A percentile compares a stretch with the other conserved stretches of the same genome.
Evolutionary conservation across 768 basidiomycete species (phyloP).

Genomic region (Hericium alpestre): DNA sequence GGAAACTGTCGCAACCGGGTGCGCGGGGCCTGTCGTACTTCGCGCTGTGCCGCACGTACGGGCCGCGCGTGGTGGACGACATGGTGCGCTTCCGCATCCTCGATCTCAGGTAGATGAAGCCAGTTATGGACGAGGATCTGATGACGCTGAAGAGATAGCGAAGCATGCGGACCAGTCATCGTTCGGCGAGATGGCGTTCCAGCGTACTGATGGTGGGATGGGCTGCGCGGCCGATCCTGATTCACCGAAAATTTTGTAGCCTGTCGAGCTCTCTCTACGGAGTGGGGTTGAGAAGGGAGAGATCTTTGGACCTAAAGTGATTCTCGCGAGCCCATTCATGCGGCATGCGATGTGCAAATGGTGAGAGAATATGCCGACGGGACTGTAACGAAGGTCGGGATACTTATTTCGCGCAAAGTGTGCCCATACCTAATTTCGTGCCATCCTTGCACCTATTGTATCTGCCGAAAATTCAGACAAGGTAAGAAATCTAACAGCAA

Average conservation of each 20-base stretch:
- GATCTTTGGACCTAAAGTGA: constrained; percentile 59
- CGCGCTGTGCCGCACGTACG: constrained; percentile 71
- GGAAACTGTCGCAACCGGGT: constrained; percentile 54
- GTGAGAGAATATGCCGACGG: constrained; percentile 68
- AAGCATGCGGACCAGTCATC: constrained; percentile 10
- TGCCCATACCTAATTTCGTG: no score
- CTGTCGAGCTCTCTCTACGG: constrained; percentile 32
- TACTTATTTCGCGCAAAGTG: no score
- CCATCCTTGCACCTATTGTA: no score
- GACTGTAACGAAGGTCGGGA: no score
- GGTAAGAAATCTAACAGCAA: no score
- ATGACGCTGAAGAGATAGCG: constrained; percentile 17
- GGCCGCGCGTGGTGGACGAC: constrained; percentile 72
- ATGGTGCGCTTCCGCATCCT: constrained; percentile 72
- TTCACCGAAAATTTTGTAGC: constrained; percentile 25
- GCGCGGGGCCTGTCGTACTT: constrained; percentile 68
- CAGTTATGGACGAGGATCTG: constrained; percentile 45
- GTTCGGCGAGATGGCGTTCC: constrained; percentile 1
- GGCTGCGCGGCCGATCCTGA: constrained; percentile 14
- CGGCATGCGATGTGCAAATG: constrained; percentile 72
- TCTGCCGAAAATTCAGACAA: no score
- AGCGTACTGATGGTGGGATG: constrained; percentile 6
- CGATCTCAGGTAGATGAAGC: constrained; percentile 69
- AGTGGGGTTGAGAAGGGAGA: constrained; percentile 38
- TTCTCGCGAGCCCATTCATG: constrained; percentile 75